A percentile compares a stretch with the other conserved stretches of the same genome.
These are phyloP conservation scores for Daedaleopsis nitida DNA, from an alignment of 768 basidiomycete species.

Conservation along the genomic window DNA sequence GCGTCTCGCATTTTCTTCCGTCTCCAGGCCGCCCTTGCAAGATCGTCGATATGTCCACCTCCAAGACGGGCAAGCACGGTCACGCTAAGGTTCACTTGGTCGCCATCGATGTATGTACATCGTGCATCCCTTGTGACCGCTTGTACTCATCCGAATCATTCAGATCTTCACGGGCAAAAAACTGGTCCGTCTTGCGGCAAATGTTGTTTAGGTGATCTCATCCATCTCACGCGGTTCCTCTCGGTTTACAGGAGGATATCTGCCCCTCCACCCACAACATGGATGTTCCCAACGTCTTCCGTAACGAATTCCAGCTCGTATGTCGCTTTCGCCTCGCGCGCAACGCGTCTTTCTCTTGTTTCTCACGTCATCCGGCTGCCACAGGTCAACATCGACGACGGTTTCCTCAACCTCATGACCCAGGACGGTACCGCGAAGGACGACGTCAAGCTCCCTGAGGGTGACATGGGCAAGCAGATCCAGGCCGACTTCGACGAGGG, in stretches of 20 bases:
- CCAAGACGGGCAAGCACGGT: slow-evolving; percentile 99
- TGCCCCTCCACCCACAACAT: slow-evolving; percentile 99
- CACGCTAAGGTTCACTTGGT: slow-evolving; percentile 99
- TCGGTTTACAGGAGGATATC: slow-evolving; percentile 76
- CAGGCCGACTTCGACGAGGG: slow-evolving; percentile 72
- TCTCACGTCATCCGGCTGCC: neutral
- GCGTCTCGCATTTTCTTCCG: slow-evolving; percentile 1
- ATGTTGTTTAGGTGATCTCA: slow-evolving; percentile 11
- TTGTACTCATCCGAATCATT: slow-evolving; percentile 17
- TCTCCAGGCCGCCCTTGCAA: slow-evolving; percentile 87
- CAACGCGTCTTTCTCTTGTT: neutral
- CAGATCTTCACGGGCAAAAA: slow-evolving; percentile 99
- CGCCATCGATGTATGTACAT: slow-evolving; percentile 84
- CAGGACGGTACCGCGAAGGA: slow-evolving; percentile 81
- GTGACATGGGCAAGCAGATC: slow-evolving; percentile 77
- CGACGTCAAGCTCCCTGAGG: slow-evolving; percentile 92
- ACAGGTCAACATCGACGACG: slow-evolving; percentile 89
- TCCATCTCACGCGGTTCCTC: neutral
- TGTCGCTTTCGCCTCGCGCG: slow-evolving; percentile 25
- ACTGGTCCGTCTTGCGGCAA: slow-evolving; percentile 56
- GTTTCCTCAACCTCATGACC: slow-evolving; percentile 93
- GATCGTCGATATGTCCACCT: slow-evolving; percentile 99
- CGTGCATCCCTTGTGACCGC: neutral
- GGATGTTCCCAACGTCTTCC: slow-evolving; percentile 94
- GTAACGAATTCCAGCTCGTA: slow-evolving; percentile 91